Evolutionary conservation across 2,329 filamentous ascomycete species (phyloP), one percentile per base, ranked within the genome.

Genomic region (Pseudogymnoascus sp.): DNA sequence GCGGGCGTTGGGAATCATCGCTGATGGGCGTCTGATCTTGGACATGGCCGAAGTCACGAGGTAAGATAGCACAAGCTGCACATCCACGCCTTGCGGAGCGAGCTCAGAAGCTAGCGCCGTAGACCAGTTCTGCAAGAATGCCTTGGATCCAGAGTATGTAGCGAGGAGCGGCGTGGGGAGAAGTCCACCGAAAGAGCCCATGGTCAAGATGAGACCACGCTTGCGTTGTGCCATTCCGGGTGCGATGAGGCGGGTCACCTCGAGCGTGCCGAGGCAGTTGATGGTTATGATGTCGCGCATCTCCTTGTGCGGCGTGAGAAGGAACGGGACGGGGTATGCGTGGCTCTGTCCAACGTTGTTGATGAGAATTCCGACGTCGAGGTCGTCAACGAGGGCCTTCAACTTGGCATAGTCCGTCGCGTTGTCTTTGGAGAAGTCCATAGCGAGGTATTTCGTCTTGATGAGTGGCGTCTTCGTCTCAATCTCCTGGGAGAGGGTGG

Each of bases 321-420:
- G 78, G 77, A 99, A 99, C 0, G 92, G 83, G 0, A 96, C 91
- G 1, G 94, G 94, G 61, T 97, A 96, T 74, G 82, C 88, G 80
- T 99, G 94, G 75, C 89, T 95, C 74, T 92, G 87, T 67, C 94
- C 94, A 61, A 99, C 94, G 71, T 99, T 99, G 82, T 99, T 99
- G 80, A 99, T 82, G 66, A 99, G 79, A 65, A 99, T 88, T 48
- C 87, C 87, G 27, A 99, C 79, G 67, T 97, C 92, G 39, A 96
- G 83, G 6, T 82, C 87, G 18, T 84, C 76, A 59, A 96, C 78
- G 25, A 90, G 75, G 66, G 83, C 78, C 67, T 85, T 83, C 58
- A 99, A 80, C 55, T 82, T 82, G 62, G 85, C 82, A 78, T 94
- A 97, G 76, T 97, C 92, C 61, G 80, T 79, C 65, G 94, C 87